phyloP scores from a whole-genome alignment of 495 filamentous ascomycete species.

The Podospora fimiseda region DNA sequence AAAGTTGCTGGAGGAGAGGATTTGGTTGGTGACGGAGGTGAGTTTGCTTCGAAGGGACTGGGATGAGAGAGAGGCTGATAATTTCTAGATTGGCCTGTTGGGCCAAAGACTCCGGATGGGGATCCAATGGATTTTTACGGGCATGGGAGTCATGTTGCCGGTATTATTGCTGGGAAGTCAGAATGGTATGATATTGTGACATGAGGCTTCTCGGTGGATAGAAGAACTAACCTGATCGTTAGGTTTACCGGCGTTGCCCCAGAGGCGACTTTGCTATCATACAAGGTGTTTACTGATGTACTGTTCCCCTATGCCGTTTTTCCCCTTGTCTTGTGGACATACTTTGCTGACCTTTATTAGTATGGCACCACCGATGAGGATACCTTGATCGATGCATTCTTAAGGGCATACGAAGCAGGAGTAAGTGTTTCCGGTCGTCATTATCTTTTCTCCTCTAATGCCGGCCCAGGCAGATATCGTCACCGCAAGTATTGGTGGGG shows the following conservation, averaged over 20 bases:
- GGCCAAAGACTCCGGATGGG: slow-evolving; percentile 25
- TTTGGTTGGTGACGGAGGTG: slow-evolving; percentile 26
- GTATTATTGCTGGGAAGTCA: slow-evolving; percentile 44
- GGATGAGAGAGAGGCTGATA: not conserved
- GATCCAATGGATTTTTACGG: slow-evolving; percentile 38
- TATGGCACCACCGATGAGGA: slow-evolving; percentile 21
- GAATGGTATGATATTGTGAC: slow-evolving; percentile 17
- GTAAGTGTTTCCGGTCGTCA: slow-evolving; percentile 10
- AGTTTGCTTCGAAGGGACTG: slow-evolving; percentile 1
- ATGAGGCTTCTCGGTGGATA: not conserved
- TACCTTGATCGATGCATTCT: slow-evolving; percentile 24
- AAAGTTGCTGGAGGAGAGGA: slow-evolving; percentile 33
- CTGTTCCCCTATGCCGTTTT: not conserved
- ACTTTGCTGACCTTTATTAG: not conserved
- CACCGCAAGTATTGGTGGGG: slow-evolving; percentile 26
- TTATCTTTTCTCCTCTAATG: not conserved
- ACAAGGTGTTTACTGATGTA: slow-evolving; percentile 37
- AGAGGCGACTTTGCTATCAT: slow-evolving; percentile 41
- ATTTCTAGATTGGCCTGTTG: slow-evolving; percentile 20
- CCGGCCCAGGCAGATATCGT: slow-evolving; percentile 26
- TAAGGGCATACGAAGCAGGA: slow-evolving; percentile 25
- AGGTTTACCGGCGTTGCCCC: slow-evolving; percentile 46
- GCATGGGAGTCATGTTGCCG: slow-evolving; percentile 46
- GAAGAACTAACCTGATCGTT: not conserved
- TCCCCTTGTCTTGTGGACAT: not conserved